Evolutionary conservation across 441 rosid genomes (phyloP).

Genomic region (Melastoma candidum): DNA sequence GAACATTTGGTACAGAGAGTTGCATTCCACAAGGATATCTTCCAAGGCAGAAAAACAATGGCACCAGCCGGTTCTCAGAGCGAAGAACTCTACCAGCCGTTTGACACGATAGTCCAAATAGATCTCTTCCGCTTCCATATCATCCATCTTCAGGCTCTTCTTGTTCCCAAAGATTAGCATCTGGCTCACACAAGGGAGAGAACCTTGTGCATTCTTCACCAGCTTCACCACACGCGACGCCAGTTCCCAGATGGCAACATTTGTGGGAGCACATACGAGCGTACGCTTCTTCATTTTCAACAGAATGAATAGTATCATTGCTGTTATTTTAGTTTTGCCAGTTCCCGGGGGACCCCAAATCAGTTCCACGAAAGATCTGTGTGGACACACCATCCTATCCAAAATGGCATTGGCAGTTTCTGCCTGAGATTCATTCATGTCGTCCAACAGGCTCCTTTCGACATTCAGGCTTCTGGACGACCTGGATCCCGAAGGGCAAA

Average conservation of each 20-base stretch:
- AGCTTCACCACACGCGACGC: conserved; percentile 32
- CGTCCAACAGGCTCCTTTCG: not conserved
- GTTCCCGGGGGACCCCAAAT: conserved; percentile 77
- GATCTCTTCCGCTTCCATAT: conserved; percentile 24
- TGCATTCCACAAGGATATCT: conserved; percentile 11
- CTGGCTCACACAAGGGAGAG: not conserved
- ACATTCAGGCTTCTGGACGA: not conserved
- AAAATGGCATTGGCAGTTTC: conserved; percentile 5
- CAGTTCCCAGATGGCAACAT: conserved; percentile 42
- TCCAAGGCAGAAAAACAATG: conserved; percentile 20
- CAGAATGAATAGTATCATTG: conserved; percentile 25
- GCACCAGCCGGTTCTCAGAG: conserved; percentile 20
- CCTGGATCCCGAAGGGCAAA: no score
- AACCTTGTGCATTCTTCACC: conserved; percentile 4
- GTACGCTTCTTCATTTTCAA: conserved; percentile 31
- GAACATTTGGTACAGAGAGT: conserved; percentile 5
- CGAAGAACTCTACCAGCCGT: conserved; percentile 24
- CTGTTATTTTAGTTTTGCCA: conserved; percentile 41
- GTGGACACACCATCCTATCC: not conserved
- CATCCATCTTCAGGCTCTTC: conserved; percentile 10
- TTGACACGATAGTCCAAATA: conserved; percentile 31
- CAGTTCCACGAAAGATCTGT: conserved; percentile 24
- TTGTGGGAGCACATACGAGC: conserved; percentile 52
- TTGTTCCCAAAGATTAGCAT: conserved; percentile 31
- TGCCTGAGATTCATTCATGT: conserved; percentile 11